Evolutionary conservation across 1,284 basidiomycete species (phyloP), one percentile per base, ranked within the genome.

Genomic region (Sphagnurus paluster): DNA sequence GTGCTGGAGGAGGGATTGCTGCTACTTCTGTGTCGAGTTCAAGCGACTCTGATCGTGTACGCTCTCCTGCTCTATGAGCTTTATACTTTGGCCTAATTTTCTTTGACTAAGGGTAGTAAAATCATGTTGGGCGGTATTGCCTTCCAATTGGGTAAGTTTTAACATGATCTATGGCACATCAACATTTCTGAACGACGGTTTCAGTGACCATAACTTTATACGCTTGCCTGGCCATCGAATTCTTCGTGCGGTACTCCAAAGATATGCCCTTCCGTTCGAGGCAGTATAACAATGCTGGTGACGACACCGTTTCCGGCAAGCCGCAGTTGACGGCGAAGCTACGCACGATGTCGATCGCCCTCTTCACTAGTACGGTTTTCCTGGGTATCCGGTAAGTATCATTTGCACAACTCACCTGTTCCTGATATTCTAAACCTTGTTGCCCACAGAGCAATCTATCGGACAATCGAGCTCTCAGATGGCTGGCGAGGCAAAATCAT

Each of bases 401-500:
- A n/a, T n/a, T n/a, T n/a, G 1, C 25, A 2, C 11, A 14, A 6
- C 14, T 23, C 10, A 5, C 16, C 13, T 23, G 14, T 34, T 19
- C 24, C 4, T 11, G 10, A 26, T 1, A 13, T 10, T 25, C 13
- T 3, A 24, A 9, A 45, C 23, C 9, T n/a, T 7, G 14, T 9
- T 11, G 10, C 19, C 13, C 16, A 25, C 40, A 74, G 72, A 25
- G 69, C 72, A 13, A 58, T 77, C 3, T 79, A 78, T 59, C 73
- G 79, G 35, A 73, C 72, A 1, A 68, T 79, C 44, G 81, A 84
- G 61, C 70, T 83, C 0, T 54, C 69, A 2, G 69, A 74, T 47
- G 81, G 81, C 0, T 83, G 78, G 76, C 57, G 55, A 14, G 81
- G 80, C 2, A 63, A 63, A 8, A 70, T 83, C 48, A 79, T 81